phyloP scores from a whole-genome alignment of 129 eudicot species.

The Mikania micrantha region DNA sequence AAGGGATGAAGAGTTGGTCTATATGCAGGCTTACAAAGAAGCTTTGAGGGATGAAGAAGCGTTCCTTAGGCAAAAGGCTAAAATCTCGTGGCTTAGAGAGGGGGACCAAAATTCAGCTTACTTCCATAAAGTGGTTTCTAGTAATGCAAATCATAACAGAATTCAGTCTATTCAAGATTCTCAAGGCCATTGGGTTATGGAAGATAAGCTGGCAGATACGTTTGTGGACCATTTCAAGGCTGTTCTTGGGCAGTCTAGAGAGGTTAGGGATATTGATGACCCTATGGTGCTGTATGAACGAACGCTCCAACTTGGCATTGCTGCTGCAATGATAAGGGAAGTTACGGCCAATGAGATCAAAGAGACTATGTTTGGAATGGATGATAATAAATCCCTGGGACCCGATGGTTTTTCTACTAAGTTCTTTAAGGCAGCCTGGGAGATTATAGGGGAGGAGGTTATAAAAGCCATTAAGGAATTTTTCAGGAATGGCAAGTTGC shows the following conservation, averaged over 20 bases:
- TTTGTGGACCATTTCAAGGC: neutral
- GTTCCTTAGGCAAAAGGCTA: neutral
- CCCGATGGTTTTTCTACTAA: neutral
- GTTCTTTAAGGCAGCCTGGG: neutral
- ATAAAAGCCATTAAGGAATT: neutral
- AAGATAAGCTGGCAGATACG: neutral
- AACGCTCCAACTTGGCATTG: too few relatives aligned
- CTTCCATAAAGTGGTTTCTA: neutral
- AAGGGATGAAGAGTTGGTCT: neutral
- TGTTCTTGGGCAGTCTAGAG: neutral
- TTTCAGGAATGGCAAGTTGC: neutral
- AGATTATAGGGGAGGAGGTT: neutral
- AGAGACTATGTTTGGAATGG: neutral
- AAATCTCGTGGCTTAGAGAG: neutral
- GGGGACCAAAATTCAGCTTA: neutral
- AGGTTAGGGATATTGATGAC: neutral
- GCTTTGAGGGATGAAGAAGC: neutral
- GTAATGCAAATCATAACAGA: neutral
- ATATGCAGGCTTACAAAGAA: neutral
- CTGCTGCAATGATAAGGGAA: neutral
- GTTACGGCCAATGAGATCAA: neutral
- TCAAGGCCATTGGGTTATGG: neutral
- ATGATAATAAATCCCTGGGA: neutral
- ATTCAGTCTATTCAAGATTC: neutral
- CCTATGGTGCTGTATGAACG: too few relatives aligned